Percentiles rank a stretch among this genome's conserved stretches.
These are phyloP conservation scores for Verticillium albo-atrum DNA, from an alignment of 2,329 filamentous ascomycete genomes.

Conservation along the genomic window DNA sequence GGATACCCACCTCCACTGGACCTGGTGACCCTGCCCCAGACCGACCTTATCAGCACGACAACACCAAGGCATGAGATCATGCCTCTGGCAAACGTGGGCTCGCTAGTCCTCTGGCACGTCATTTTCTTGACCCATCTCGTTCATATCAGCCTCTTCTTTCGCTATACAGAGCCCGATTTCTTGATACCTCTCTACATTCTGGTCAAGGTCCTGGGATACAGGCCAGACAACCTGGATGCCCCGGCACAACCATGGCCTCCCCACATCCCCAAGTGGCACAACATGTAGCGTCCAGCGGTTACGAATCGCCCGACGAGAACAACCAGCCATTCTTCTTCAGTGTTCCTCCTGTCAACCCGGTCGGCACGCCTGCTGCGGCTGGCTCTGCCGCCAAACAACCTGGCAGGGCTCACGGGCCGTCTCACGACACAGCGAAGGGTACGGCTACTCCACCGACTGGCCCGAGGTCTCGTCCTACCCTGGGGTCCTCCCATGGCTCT, in stretches of 20 bases:
- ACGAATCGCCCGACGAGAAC: slow-evolving; percentile 33
- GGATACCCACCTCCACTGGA: not conserved
- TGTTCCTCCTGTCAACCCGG: not conserved
- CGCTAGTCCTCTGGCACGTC: slow-evolving; percentile 45
- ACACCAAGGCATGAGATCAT: slow-evolving; percentile 23
- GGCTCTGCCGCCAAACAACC: slow-evolving; percentile 6
- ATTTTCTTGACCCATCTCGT: slow-evolving; percentile 50
- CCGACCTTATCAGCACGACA: not conserved
- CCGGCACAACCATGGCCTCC: slow-evolving; percentile 30
- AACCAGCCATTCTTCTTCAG: slow-evolving; percentile 21
- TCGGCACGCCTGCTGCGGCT: slow-evolving; percentile 7
- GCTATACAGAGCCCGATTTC: slow-evolving; percentile 41
- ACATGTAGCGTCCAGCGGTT: slow-evolving; percentile 21
- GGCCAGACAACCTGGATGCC: slow-evolving; percentile 42
- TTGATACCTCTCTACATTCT: slow-evolving; percentile 43
- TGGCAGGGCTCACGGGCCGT: not conserved
- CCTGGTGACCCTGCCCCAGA: not conserved
- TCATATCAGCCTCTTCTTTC: slow-evolving; percentile 47
- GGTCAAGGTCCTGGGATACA: slow-evolving; percentile 40
- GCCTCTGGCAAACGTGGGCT: slow-evolving; percentile 47
- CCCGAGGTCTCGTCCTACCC: slow-evolving; percentile 2
- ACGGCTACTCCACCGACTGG: not conserved
- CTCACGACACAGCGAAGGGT: slow-evolving; percentile 7
- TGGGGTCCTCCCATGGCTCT: slow-evolving; percentile 14
- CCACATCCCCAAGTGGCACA: slow-evolving; percentile 19